Percentiles rank a stretch among this genome's conserved stretches.
phyloP scores from a whole-genome alignment of 2,329 filamentous ascomycete genomes.

The Pestalotiopsis sp. region DNA sequence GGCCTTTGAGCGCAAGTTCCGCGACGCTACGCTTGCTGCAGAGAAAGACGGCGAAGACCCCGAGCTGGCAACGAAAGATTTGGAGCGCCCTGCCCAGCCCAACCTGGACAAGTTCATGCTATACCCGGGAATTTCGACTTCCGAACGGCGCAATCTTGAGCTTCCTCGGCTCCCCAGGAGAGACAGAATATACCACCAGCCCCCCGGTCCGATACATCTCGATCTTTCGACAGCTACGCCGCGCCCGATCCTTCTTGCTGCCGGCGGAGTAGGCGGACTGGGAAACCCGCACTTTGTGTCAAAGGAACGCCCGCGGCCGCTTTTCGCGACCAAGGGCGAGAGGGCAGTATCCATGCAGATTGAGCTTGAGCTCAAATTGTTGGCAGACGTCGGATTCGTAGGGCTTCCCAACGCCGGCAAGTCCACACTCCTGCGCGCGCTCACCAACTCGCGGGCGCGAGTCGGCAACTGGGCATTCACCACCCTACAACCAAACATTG shows the following conservation, averaged over 20 bases:
- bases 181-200: slow-evolving; percentile 65
- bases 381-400: slow-evolving; percentile 93
- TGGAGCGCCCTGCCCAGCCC: slow-evolving; percentile 38
- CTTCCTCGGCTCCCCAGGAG: slow-evolving; percentile 56
- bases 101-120: slow-evolving; percentile 78
- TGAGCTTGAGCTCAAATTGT: slow-evolving; percentile 89
- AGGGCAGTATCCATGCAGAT: slow-evolving; percentile 76
- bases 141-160: slow-evolving; percentile 61
- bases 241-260: slow-evolving; percentile 80
- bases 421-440: slow-evolving; percentile 83
- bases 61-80: slow-evolving; percentile 25
- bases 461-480: slow-evolving; percentile 97
- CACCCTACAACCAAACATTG: slow-evolving; percentile 91
- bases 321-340: slow-evolving; percentile 88
- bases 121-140: slow-evolving; percentile 75
- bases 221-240: slow-evolving; percentile 79
- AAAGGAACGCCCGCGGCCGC: slow-evolving; percentile 72
- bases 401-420: slow-evolving; percentile 96
- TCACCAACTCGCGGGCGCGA: slow-evolving; percentile 86
- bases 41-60: slow-evolving; percentile 45
- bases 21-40: slow-evolving; percentile 37
- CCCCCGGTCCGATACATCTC: slow-evolving; percentile 70
- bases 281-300: slow-evolving; percentile 94
- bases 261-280: slow-evolving; percentile 85
- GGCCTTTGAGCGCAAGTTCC: slow-evolving; percentile 28